Percentiles rank a stretch among this genome's conserved stretches.
Conservation (phyloP, 257 asterid genomes). For the Salvia miltiorrhiza region DNA sequence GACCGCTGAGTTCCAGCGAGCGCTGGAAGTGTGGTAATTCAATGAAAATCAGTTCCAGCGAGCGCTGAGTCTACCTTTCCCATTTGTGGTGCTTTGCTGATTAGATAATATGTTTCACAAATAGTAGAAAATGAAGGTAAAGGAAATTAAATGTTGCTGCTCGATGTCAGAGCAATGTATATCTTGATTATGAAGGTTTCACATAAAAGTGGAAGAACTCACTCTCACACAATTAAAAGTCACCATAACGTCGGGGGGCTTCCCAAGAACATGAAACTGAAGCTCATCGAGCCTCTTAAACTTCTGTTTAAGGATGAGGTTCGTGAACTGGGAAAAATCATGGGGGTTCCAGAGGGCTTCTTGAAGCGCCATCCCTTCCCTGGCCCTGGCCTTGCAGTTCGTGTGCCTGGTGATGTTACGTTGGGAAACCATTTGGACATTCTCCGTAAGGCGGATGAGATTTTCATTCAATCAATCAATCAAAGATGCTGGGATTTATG, state of each 20-base stretch:
- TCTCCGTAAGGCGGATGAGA: conserved; percentile 95
- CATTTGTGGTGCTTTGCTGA: no score
- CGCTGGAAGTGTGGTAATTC: no score
- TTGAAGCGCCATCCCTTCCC: conserved; percentile 93
- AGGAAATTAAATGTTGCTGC: no score
- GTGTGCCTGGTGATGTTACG: conserved; percentile 91
- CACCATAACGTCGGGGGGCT: conserved; percentile 98
- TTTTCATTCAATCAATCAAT: conserved; percentile 91
- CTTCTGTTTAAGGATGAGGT: conserved; percentile 99
- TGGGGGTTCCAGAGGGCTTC: conserved; percentile 68
- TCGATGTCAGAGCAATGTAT: no score
- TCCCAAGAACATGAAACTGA: conserved; percentile 94
- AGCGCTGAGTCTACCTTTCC: no score
- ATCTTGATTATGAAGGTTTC: no score
- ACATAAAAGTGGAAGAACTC: conserved; percentile 88
- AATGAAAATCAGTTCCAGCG: no score
- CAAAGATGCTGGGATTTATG: conserved; percentile 86
- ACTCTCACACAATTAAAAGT: conserved; percentile 97
- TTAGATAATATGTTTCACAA: no score
- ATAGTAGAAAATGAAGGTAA: no score
- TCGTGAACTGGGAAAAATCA: conserved; percentile 77
- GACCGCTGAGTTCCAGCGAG: no score
- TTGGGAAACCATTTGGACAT: conserved; percentile 71
- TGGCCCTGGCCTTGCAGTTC: conserved; percentile 92
- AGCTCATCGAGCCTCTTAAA: conserved; percentile 94